Base-by-base conservation (phyloP, 805 yeast genomes). In the Saccharomycopsis vini region DNA sequence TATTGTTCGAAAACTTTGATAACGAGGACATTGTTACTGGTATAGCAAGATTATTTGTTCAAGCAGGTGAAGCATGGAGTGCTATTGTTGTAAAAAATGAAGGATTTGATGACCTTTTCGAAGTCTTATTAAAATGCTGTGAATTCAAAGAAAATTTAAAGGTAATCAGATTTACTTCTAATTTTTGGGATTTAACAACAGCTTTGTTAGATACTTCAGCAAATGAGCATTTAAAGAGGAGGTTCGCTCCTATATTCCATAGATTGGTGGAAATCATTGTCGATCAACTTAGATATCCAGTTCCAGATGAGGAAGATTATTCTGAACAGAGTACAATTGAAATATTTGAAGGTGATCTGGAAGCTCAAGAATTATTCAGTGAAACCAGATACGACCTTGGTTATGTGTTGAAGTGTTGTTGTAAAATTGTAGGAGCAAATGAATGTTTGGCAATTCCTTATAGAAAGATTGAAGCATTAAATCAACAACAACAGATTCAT, bases 371-470 rank as follows among this genome's bases (percentile, higher is more conserved):
- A 57, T 85, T 87, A 61, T 92, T 92, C 60, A 79, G 85, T 56
- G 94, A 87, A 47, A 92, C 90, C 63, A 73, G 99, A 56, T 92
- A 92, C 62, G 95, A 87, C 45, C 85, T 92, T 84, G 97, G 97
- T 31, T 97, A 92, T 60, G 95, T 90, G n/a, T 66, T 92, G 49
- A 94, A 94, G 58, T 95, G 88, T 58, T 88, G 97, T 66, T 85
- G 97, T 54, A 84, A 85, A 1, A 90, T 92, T 3, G 78, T 86
- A 35, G 97, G 97, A 1, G 70, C 94, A 2, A 63, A 73, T 7
- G 66, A 62, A 33, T 87, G 95, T 0, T 67, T 92, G 29, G 61
- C 64, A 19, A 79, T 84, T 43, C 95, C 96, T 16, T 81, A 78
- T 24, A 37, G 19, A 12, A 37, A 36, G 6, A 35, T 39, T 23